Percentiles rank a stretch among this genome's conserved stretches.
Conservation (phyloP, 1,284 basidiomycete genomes). For the Neolentinus lepideus region DNA sequence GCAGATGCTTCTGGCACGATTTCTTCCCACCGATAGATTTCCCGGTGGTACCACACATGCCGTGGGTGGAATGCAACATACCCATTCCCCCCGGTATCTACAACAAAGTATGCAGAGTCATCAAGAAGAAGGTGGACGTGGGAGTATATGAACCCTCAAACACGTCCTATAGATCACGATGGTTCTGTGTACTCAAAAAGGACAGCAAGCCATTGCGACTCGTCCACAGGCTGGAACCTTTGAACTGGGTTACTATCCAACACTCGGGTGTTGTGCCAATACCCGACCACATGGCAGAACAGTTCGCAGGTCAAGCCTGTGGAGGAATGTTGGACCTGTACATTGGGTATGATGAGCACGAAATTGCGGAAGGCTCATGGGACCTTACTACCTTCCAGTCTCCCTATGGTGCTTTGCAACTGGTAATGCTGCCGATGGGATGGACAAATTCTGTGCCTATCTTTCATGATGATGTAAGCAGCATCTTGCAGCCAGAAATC, state of each 20-base stretch:
- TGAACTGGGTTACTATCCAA: conserved; percentile 27
- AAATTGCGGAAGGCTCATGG: conserved; percentile 16
- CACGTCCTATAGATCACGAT: too few relatives aligned
- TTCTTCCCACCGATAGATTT: conserved; percentile 19
- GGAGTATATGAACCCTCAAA: conserved; percentile 28
- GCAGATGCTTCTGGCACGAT: conserved; percentile 14
- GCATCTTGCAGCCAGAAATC: conserved; percentile 29
- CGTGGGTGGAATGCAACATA: conserved; percentile 20
- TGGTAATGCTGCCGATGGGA: conserved; percentile 27
- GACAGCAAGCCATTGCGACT: conserved; percentile 12
- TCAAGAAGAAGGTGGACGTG: conserved; percentile 23
- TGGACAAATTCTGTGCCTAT: conserved; percentile 32
- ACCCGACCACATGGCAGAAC: conserved; percentile 22
- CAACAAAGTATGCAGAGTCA: conserved; percentile 21
- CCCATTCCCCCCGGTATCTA: conserved; percentile 22
- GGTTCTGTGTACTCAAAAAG: conserved; percentile 15
- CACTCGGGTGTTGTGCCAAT: conserved; percentile 25
- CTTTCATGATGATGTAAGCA: conserved; percentile 26
- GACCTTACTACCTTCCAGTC: conserved; percentile 20
- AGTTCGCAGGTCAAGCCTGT: conserved; percentile 23
- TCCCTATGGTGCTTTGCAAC: conserved; percentile 14
- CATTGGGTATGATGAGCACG: conserved; percentile 12
- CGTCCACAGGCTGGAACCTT: conserved; percentile 25
- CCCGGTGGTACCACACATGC: too few relatives aligned
- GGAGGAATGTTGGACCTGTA: conserved; percentile 23